Evolutionary conservation across 164 flowering plant genomes (phyloP), one percentile per base, ranked within the genome.

Genomic region (Buxus sempervirens): DNA sequence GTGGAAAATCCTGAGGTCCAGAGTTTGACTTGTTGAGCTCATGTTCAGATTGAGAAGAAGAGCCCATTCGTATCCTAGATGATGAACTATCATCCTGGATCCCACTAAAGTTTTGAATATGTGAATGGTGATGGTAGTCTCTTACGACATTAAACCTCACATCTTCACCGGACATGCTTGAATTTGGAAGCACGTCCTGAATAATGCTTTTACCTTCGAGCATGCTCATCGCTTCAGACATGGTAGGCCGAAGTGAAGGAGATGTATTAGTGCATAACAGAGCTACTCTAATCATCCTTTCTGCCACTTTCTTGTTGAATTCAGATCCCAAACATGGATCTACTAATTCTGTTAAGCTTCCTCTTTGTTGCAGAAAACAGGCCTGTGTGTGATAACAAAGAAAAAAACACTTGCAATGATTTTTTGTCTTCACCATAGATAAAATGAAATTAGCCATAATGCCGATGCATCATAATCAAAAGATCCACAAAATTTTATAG

Each of bases 211-310:
- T 53, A 9, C 81, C 82, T 68, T 79, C 82, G 14, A 83, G 78
- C 86, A 83, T 83, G 62, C 62, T 72, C 54, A 81, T 79, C 25
- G 72, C 86, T 36, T 69, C 72, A 0, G 86, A 81, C 83, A 83
- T 83, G 5, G 62, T 68, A 25, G 86, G 86, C 60, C 86, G 72
- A 7, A 76, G 77, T 0, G 80, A 63, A 18, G 86, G 74, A 9
- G 84, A 75, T 6, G 79, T 75, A 69, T 72, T 83, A 12, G 81
- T 79, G 76, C 86, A 83, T 25, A 77, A 24, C 3, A 81, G 60
- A 8, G 83, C 86, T 5, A 83, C 72, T 76, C 62, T 74, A 1
- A 81, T 38, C 79, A 81, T 58, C 21, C 26, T 77, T 27, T 62
- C 66, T 21, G 77, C 83, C 61, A 79, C 83, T 69, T 73, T 77